phyloP scores from a whole-genome alignment of 345 rosid species.

The Nephelium lappaceum region DNA sequence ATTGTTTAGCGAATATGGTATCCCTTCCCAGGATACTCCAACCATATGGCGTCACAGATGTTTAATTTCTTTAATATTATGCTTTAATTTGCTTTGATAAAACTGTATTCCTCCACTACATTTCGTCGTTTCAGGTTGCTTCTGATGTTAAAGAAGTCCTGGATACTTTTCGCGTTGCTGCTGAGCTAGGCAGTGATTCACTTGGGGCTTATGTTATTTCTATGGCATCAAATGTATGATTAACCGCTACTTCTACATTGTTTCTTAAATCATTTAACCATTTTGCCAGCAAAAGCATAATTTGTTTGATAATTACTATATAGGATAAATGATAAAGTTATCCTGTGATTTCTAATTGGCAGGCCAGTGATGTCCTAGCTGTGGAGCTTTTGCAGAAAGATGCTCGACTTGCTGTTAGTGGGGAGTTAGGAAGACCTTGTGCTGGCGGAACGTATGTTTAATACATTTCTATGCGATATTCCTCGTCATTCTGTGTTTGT shows the following conservation, averaged over 20 bases:
- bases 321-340: conserved; percentile 16
- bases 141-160: conserved; percentile 84
- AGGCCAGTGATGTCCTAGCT: conserved; percentile 98
- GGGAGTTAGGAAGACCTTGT: conserved; percentile 85
- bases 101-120: background rate
- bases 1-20: conserved; percentile 1
- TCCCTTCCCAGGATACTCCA: background rate
- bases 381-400: conserved; percentile 98
- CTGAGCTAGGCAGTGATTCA: conserved; percentile 90
- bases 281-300: conserved; percentile 1
- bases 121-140: conserved; percentile 55
- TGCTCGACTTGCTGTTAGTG: conserved; percentile 80
- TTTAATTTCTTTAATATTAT: conserved; percentile 2
- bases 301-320: background rate
- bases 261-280: conserved; percentile 19
- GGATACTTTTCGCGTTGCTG: conserved; percentile 91
- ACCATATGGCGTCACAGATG: background rate
- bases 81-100: conserved; percentile 9
- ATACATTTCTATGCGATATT: background rate
- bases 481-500: background rate
- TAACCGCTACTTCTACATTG: conserved; percentile 10
- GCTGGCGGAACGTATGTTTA: conserved; percentile 84
- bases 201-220: conserved; percentile 99
- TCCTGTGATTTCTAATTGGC: conserved; percentile 30
- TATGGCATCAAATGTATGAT: conserved; percentile 92